phyloP scores from a whole-genome alignment of 75 land plant genomes.

The Azolla pinnata region DNA sequence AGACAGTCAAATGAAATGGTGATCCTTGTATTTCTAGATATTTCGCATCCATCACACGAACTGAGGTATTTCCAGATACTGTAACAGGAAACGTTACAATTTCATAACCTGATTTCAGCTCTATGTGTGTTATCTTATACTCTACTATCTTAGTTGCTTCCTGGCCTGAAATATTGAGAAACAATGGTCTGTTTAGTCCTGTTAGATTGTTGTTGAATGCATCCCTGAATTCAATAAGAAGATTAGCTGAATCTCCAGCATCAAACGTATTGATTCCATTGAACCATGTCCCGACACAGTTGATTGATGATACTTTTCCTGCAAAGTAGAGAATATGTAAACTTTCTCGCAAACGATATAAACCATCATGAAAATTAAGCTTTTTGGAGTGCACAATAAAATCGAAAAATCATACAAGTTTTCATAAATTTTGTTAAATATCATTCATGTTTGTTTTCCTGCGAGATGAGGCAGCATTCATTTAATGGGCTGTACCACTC shows the following conservation, averaged over 20 bases:
- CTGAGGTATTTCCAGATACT: not conserved
- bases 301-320: not conserved
- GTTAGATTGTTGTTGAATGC: conserved; percentile 6
- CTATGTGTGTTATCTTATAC: not conserved
- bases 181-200: not conserved
- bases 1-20: not conserved
- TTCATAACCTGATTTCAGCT: conserved; percentile 3
- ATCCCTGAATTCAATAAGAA: not conserved
- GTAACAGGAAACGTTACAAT: not conserved
- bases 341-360: not conserved
- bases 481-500: too few species aligned
- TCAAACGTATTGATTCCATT: not conserved
- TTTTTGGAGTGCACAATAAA: too few species aligned
- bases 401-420: not conserved
- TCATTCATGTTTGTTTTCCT: too few species aligned
- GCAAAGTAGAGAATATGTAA: not conserved
- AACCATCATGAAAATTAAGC: not conserved
- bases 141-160: not conserved
- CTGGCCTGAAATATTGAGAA: not conserved
- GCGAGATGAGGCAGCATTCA: too few species aligned
- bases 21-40: not conserved
- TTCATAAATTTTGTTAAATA: not conserved
- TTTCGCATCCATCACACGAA: conserved; percentile 4
- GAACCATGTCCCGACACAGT: not conserved
- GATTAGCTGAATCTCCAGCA: conserved; percentile 2